Conservation (phyloP, 257 asterid species). For the Solanum megistacrolobum region DNA sequence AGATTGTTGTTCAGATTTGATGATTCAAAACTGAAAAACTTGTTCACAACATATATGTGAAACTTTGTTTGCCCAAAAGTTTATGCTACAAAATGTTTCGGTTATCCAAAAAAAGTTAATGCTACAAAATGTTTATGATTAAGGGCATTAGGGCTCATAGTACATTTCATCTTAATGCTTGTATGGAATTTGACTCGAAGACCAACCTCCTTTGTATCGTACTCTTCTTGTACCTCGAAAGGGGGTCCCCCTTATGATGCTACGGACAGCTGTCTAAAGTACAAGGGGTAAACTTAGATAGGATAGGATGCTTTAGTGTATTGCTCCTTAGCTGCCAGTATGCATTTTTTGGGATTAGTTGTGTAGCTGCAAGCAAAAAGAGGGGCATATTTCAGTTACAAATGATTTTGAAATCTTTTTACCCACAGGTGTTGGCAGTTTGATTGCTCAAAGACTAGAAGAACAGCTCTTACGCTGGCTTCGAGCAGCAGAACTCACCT, state of each 20-base stretch:
- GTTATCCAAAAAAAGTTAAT: background rate
- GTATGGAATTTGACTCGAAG: background rate
- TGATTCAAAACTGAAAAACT: background rate
- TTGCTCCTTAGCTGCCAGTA: background rate
- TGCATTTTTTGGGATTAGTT: background rate
- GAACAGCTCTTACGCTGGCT: conserved; percentile 95
- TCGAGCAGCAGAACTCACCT: conserved; percentile 95
- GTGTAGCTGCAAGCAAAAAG: background rate
- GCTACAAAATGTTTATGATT: background rate
- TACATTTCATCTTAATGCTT: background rate
- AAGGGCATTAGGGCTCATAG: background rate
- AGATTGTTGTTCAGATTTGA: background rate
- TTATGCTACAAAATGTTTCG: background rate
- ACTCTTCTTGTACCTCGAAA: background rate
- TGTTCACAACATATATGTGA: background rate
- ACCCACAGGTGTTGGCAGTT: conserved; percentile 63
- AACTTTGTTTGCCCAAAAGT: background rate
- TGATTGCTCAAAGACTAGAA: conserved; percentile 84
- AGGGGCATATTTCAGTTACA: background rate
- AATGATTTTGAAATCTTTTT: background rate
- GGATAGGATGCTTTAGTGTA: background rate
- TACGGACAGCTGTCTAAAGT: background rate
- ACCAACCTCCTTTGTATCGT: background rate
- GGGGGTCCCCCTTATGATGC: background rate
- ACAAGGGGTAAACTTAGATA: background rate